Evolutionary conservation across 768 basidiomycete species (phyloP), one percentile per base, ranked within the genome.

Genomic region (Leccinum uliginosum): DNA sequence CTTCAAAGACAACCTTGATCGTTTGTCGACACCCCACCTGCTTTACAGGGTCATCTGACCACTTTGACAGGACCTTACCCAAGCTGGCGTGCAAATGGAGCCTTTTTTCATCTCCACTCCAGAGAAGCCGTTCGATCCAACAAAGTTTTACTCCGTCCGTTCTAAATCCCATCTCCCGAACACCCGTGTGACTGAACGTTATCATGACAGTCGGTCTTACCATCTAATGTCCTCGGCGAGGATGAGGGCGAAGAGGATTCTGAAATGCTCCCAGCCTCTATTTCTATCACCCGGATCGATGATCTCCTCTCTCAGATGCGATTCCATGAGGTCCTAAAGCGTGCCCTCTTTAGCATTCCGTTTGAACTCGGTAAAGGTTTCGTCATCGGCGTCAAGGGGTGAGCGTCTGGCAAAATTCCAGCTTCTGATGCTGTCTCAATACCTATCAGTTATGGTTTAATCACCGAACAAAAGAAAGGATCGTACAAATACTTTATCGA

Each of bases 381-480:
- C 50, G 78, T 79, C 6, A 88, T 94, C 59, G 89, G 91, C 10
- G 76, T 93, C 49, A 93, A 93, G 73, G 91, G 91, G 85, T 89
- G 67, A 68, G 78, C 73, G 53, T 57, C 40, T 51, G 49, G 50
- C 15, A 30, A 17, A 40, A 15, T 34, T n/a, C 38, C n/a, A 54
- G 34, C 17, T 5, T 32, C 15, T 47, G 3, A 26, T 32, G 23
- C 49, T 53, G 21, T 15, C 51, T 64, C 56, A 59, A 58, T 29
- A 26, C 58, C 48, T 44, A 23, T 17, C 61, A 97, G 93, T 48
- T 99, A 96, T 70, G 87, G 91, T 9, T 73, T 96, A 45, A 80
- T 98, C 15, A 91, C 91, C 1, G 87, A 94, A 65, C 93, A 95
- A 73, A 89, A 82, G 70, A 95, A 88, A 71, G 89, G 91, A 0